phyloP scores from a whole-genome alignment of 352 stramenopile genomes.

The Elongisporangium undulatum region DNA sequence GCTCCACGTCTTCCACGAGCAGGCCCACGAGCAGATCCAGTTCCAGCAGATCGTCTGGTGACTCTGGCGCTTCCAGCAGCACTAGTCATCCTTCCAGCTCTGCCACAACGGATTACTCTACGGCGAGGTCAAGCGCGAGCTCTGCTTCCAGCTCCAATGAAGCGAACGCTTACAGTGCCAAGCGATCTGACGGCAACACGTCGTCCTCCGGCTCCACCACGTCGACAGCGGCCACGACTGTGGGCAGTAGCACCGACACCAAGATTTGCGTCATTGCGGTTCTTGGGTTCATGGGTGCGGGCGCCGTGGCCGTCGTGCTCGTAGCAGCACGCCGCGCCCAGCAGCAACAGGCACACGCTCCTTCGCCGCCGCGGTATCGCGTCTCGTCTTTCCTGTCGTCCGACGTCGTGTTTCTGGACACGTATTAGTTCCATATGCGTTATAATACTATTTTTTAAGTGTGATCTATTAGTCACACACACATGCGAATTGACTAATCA shows the following conservation, averaged over 20 bases:
- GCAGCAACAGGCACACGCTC: neutral
- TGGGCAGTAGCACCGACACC: conserved; percentile 4
- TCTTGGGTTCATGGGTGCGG: conserved; percentile 26
- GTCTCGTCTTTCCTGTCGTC: neutral
- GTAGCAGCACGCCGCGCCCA: neutral
- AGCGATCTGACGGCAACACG: neutral
- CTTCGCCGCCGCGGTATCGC: neutral
- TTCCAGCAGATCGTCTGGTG: neutral
- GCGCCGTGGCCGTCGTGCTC: conserved; percentile 26
- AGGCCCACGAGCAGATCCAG: neutral
- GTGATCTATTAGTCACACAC: neutral
- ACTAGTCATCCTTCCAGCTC: neutral
- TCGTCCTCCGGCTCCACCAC: conserved; percentile 5
- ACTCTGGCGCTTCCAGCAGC: neutral
- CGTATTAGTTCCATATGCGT: neutral
- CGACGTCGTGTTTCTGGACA: neutral
- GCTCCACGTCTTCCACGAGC: neutral
- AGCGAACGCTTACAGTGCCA: conserved; percentile 3
- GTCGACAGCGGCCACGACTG: conserved; percentile 8
- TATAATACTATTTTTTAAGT: neutral
- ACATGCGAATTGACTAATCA: neutral
- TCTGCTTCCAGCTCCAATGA: neutral
- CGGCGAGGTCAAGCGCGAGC: neutral
- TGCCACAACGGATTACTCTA: neutral
- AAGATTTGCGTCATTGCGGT: conserved; percentile 28